Base-by-base conservation (phyloP, 345 rosid genomes). In the Eucalyptus cloeziana region DNA sequence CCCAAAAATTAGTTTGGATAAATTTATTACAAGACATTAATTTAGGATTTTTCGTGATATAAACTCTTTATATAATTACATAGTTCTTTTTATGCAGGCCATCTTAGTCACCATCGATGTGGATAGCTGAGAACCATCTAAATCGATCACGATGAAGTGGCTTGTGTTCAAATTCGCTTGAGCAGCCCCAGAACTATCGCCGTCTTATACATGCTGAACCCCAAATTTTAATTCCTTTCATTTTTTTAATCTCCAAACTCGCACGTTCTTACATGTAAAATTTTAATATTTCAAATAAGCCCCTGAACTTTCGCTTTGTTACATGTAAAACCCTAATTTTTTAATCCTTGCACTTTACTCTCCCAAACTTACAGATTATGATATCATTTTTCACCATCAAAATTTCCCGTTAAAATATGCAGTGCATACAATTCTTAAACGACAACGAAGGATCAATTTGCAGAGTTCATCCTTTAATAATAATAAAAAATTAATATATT, bases 401-500 rank as follows among this genome's bases (percentile, higher is more conserved):
- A 8, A 2, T n/a, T 67, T n/a, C 10, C 21, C 3, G 6, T 67
- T 8, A 31, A 31, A n/a, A 7, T 31, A 17, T n/a, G 37, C 40
- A 31, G 16, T 13, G 22, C 40, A 31, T 67, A 31, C 40, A 9
- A 15, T 67, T 31, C 21, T 67, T 31, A n/a, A 67, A 31, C 40
- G 7, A n/a, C 40, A 31, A 67, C 37, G 79, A 67, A 31, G 79
- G 37, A n/a, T 67, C 79, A 15, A 17, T 15, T 33, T 31, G 19
- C 10, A n/a, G 11, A 67, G 76, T 7, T 67, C 76, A 13, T 31
- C 37, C 40, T 52, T 52, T 4, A 49, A 10, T 4, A 8, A 8
- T 44, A 49, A 49, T 0, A 0, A 14, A n/a, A 15, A 4, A 15
- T 4, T 27, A 4, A 16, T n/a, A 27, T 64, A n/a, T n/a, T n/a